A percentile compares a stretch with the other conserved stretches of the same genome.
These are phyloP conservation scores for Auriscalpium orientale DNA, from an alignment of 768 basidiomycete species.

Conservation along the genomic window DNA sequence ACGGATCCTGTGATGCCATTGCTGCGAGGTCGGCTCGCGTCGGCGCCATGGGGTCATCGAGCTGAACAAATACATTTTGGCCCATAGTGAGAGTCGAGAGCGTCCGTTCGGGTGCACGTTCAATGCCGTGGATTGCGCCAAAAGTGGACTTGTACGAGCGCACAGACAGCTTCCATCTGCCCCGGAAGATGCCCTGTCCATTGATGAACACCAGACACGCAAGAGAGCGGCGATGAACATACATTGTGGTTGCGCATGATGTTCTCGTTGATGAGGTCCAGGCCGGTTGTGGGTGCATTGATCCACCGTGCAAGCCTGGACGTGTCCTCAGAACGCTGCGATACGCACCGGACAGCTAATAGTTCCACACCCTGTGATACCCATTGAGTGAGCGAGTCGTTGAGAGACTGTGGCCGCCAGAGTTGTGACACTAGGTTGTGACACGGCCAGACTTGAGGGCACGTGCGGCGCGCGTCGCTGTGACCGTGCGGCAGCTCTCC, in stretches of 20 bases:
- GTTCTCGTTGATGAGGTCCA: constrained; percentile 63
- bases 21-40: constrained; percentile 54
- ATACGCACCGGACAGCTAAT: too few species aligned
- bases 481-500: background rate
- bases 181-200: constrained; percentile 47
- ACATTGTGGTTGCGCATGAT: constrained; percentile 65
- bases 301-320: constrained; percentile 71
- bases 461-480: background rate
- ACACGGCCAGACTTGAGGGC: background rate
- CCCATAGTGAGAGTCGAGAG: constrained; percentile 77
- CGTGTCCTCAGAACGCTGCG: too few species aligned
- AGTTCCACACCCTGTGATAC: constrained; percentile 13
- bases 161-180: constrained; percentile 64
- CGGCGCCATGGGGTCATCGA: constrained; percentile 72
- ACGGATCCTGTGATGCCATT: constrained; percentile 18
- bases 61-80: constrained; percentile 69
- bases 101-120: constrained; percentile 50
- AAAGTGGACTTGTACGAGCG: constrained; percentile 73
- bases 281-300: constrained; percentile 68
- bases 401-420: background rate
- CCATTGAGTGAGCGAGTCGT: constrained; percentile 5
- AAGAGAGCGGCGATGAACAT: constrained; percentile 18
- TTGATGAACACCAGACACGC: constrained; percentile 8
- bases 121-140: constrained; percentile 42
- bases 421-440: background rate